Evolutionary conservation across 225 moss, liverwort and hornwort species (phyloP).

Genomic region (Thuidium tamariscinum): DNA sequence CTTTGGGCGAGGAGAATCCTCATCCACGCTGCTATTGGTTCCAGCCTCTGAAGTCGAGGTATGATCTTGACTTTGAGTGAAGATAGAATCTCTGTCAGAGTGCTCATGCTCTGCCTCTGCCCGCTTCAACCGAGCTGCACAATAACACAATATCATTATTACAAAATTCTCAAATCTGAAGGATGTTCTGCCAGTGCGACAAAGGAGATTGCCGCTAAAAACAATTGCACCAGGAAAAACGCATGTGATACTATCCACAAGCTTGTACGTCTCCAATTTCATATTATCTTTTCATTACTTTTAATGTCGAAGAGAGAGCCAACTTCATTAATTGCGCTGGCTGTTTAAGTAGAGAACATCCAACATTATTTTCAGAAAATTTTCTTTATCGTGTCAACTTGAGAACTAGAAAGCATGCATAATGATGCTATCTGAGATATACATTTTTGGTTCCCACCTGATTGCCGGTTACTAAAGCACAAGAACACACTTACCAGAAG

Average conservation of each 20-base stretch:
- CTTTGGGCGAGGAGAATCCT: constrained; percentile 42
- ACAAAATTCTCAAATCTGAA: neutral
- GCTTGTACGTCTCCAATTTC: neutral
- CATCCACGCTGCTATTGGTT: constrained; percentile 50
- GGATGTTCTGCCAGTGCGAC: neutral
- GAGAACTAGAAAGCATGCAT: neutral
- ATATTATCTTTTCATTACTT: neutral
- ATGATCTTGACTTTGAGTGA: constrained; percentile 48
- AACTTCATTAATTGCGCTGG: neutral
- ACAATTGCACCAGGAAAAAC: neutral
- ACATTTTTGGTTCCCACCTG: neutral
- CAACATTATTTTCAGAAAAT: neutral
- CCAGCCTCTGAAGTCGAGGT: constrained; percentile 53
- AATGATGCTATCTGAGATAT: neutral
- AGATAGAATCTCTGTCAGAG: constrained; percentile 42
- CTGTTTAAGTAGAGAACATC: neutral
- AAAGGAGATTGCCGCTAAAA: neutral
- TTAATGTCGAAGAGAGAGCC: neutral
- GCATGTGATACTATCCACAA: neutral
- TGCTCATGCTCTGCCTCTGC: constrained; percentile 49
- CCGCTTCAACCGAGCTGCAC: constrained; percentile 32
- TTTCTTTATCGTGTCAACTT: neutral
- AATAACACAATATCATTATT: neutral
- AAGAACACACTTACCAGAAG: constrained; percentile 20
- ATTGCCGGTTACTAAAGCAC: neutral